These are phyloP conservation scores for Pythium vanterpoolii DNA, from an alignment of 352 stramenopile species.

Conservation along the genomic window DNA sequence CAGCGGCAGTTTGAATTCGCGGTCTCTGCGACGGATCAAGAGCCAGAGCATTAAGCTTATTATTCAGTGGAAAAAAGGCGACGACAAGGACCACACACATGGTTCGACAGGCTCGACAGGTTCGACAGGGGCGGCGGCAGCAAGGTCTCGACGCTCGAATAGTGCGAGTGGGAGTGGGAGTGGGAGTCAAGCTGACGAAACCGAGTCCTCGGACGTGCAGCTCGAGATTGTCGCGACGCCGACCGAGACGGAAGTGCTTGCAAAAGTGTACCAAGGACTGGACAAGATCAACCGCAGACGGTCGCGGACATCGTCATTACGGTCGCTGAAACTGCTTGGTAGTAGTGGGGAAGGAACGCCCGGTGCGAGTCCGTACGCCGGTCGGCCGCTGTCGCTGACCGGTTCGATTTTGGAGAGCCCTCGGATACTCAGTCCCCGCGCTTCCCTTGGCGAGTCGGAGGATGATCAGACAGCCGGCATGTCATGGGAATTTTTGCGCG, in stretches of 20 bases:
- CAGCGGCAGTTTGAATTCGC: constrained; percentile 32
- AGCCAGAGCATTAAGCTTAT: constrained; percentile 65
- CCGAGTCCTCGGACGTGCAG: constrained; percentile 27
- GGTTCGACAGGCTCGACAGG: no score
- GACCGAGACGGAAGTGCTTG: constrained; percentile 67
- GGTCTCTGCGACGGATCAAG: constrained; percentile 16
- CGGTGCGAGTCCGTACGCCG: constrained; percentile 28
- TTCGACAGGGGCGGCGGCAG: not conserved
- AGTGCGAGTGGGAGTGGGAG: constrained; percentile 4
- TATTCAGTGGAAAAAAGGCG: constrained; percentile 57
- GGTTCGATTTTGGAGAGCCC: constrained; percentile 53
- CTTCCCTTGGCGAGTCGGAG: constrained; percentile 24
- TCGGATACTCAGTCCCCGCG: constrained; percentile 33
- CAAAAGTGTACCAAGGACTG: constrained; percentile 63
- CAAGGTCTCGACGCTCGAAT: not conserved
- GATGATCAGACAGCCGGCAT: constrained; percentile 9
- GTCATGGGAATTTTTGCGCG: constrained; percentile 44
- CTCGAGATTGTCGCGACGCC: constrained; percentile 67
- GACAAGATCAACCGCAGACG: constrained; percentile 69
- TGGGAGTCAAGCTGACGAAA: constrained; percentile 3
- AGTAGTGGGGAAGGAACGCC: constrained; percentile 28
- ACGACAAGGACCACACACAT: constrained; percentile 8
- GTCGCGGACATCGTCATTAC: constrained; percentile 61
- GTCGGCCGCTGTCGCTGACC: constrained; percentile 49
- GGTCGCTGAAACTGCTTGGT: constrained; percentile 44